Evolutionary conservation across 768 basidiomycete species (phyloP), one percentile per base, ranked within the genome.

Genomic region (Leccinum sublutescens): DNA sequence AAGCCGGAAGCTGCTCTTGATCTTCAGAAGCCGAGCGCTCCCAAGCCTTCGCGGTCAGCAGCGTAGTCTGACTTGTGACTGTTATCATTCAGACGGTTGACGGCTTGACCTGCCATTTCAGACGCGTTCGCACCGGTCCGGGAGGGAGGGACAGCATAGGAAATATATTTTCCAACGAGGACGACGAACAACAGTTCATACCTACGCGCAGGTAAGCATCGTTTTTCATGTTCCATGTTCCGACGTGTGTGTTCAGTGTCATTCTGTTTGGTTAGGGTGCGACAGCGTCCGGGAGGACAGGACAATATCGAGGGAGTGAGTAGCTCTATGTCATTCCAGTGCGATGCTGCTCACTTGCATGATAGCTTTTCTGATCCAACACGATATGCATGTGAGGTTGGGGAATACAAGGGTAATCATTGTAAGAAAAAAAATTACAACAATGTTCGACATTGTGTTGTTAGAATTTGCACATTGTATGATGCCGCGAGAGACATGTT

Each of bases 241-340:
- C 10, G 21, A 1, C 21, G 12, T 50, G 12, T 50, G 5, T 40
- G 4, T 4, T 23, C 5, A 7, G 9, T 55, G 7, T 56, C 31
- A 47, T 40, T 1, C 31, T 19, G 15, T 49, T 29, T 34, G 38
- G 8, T 47, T 52, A 89, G 87, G 58, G 88, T 89, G 33, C 78
- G 86, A 60, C 79, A 89, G 71, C 80, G 79, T 48, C 88, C 88
- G 33, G 88, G 88, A 64, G 88, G 88, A 25, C 69, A 78, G 52
- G 88, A 89, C 68, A 82, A 77, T 66, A 83, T 89, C 52, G 71
- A 75, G 33, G 71, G 71, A 6, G 78, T 79, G 56, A 64, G 77
- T 69, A 5, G 5, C 10, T 14, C 25, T 34, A 19, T 36, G 33
- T 17, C 70, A 58, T 23, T 8, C 48, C 12, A 21, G 47, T 6